A percentile compares a stretch with the other conserved stretches of the same genome.
These are phyloP conservation scores for Phaffia australis DNA, from an alignment of 768 basidiomycete species.

Conservation along the genomic window DNA sequence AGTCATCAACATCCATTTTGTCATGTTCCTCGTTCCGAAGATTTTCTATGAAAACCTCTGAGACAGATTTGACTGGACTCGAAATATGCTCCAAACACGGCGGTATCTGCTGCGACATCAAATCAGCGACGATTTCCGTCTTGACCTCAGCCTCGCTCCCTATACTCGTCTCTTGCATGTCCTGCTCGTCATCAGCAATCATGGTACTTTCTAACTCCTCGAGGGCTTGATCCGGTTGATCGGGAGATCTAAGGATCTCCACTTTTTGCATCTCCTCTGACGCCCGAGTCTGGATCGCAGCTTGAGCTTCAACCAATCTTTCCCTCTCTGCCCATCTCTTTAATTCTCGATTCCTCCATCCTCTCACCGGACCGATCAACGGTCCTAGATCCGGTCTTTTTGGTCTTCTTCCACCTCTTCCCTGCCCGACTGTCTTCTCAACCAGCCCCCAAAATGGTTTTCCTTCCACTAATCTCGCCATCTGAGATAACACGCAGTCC, in stretches of 20 bases:
- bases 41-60: no score
- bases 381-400: conserved; percentile 31
- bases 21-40: no score
- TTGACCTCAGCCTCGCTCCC: neutral
- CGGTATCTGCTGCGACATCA: no score
- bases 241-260: neutral
- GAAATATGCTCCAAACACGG: no score
- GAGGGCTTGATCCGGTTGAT: conserved; percentile 24
- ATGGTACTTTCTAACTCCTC: conserved; percentile 13
- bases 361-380: conserved; percentile 34
- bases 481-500: conserved; percentile 35
- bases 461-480: conserved; percentile 31
- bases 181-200: conserved; percentile 19
- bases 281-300: neutral
- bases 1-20: no score
- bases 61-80: no score
- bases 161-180: conserved; percentile 14
- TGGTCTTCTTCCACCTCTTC: conserved; percentile 22
- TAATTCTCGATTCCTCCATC: conserved; percentile 34
- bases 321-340: conserved; percentile 26
- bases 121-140: neutral
- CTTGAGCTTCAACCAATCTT: neutral
- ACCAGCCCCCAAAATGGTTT: conserved; percentile 22
- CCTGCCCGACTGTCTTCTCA: conserved; percentile 19
- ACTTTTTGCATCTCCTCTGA: neutral